Conservation (phyloP, 2,329 filamentous ascomycete species). For the Fusarium cyanostomum region DNA sequence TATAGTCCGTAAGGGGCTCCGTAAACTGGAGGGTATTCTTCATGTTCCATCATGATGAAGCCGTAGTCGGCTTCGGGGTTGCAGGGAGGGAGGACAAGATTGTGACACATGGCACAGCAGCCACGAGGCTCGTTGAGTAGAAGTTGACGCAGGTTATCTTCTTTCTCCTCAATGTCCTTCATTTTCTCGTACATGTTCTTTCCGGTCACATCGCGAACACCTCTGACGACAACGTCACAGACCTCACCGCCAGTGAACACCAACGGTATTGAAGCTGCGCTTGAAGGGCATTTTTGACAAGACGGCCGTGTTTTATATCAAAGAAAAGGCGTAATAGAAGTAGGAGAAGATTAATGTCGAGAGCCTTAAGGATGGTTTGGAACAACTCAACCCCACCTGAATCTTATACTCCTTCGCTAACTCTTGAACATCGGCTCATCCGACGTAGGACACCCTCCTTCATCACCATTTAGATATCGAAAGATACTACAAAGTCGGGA, state of each 20-base stretch:
- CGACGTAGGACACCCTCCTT: too few species aligned
- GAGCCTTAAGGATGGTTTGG: too few species aligned
- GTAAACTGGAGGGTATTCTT: slow-evolving; percentile 34
- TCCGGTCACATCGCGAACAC: slow-evolving; percentile 28
- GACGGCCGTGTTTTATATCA: fast-evolving
- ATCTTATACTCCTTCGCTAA: neutral
- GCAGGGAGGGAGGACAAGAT: slow-evolving; percentile 21
- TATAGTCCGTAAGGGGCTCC: slow-evolving; percentile 4
- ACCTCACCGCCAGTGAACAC: slow-evolving; percentile 33
- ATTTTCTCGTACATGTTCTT: slow-evolving; percentile 35
- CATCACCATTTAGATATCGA: neutral
- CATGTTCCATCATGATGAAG: slow-evolving; percentile 37
- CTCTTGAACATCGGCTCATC: too few species aligned
- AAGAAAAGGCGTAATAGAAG: neutral
- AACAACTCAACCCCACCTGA: too few species aligned
- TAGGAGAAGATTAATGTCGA: too few species aligned
- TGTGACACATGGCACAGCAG: slow-evolving; percentile 30
- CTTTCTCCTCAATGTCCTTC: slow-evolving; percentile 25
- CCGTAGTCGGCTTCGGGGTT: slow-evolving; percentile 32
- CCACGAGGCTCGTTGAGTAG: slow-evolving; percentile 30
- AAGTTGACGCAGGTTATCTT: slow-evolving; percentile 23
- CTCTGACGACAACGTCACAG: slow-evolving; percentile 31
- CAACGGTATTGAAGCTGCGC: slow-evolving; percentile 33
- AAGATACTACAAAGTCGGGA: neutral
- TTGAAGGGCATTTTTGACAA: slow-evolving; percentile 18